These are phyloP conservation scores for Zea mays DNA, from an alignment of 176 grass and related monocot species.

Conservation along the genomic window Zm-B73-REFERENCE-NAM-5.0 NC_050102.1:2710001-2710500, in stretches of 20 bases:
- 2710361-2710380: background rate
- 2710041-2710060: conserved; percentile 39
- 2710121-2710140: conserved; percentile 36
- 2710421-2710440: conserved; percentile 52
- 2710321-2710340: conserved; percentile 56
- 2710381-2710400: conserved; percentile 40
- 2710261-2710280: conserved; percentile 55
- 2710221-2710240: conserved; percentile 48
- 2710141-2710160: background rate
- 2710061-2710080: conserved; percentile 36
- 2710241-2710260: conserved; percentile 34
- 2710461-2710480: conserved; percentile 52
- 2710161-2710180: conserved; percentile 42
- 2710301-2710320: conserved; percentile 54
- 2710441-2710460: conserved; percentile 57
- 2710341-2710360: conserved; percentile 59
- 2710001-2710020: conserved; percentile 54
- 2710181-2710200: conserved; percentile 39
- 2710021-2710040: conserved; percentile 32
- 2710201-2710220: conserved; percentile 50
- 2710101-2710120: background rate
- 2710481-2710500: conserved; percentile 20
- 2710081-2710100: background rate
- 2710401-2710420: conserved; percentile 40
- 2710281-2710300: conserved; percentile 56